Percentiles rank a stretch among this genome's conserved stretches.
These are phyloP conservation scores for Knufia petricola DNA, from an alignment of 2,329 filamentous ascomycete species.

Conservation along the genomic window DNA sequence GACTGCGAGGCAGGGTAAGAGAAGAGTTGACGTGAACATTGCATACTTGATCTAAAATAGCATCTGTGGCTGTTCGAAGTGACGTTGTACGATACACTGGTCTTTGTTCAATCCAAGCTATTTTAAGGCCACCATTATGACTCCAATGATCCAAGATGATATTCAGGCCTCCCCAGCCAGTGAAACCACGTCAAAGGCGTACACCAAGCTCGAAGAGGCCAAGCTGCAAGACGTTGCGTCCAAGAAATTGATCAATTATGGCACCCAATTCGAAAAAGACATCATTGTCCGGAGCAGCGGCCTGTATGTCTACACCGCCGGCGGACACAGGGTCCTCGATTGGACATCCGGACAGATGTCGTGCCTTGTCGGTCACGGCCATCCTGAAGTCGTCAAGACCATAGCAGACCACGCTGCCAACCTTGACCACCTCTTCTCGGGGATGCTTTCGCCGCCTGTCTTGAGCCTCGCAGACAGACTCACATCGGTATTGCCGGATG, in stretches of 20 bases:
- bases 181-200: slow-evolving; percentile 30
- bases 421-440: slow-evolving; percentile 51
- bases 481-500: slow-evolving; percentile 39
- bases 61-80: neutral
- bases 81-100: neutral
- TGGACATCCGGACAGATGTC: slow-evolving; percentile 55
- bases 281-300: slow-evolving; percentile 40
- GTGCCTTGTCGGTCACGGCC: slow-evolving; percentile 48
- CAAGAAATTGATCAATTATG: slow-evolving; percentile 22
- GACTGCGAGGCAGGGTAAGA: neutral
- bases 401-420: slow-evolving; percentile 40
- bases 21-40: neutral
- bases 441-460: slow-evolving; percentile 51
- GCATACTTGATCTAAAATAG: neutral
- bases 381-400: slow-evolving; percentile 48
- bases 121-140: slow-evolving; percentile 13
- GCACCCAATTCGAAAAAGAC: slow-evolving; percentile 25
- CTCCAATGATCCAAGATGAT: slow-evolving; percentile 21
- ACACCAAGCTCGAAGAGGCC: slow-evolving; percentile 22
- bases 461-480: slow-evolving; percentile 46
- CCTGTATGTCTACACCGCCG: slow-evolving; percentile 37
- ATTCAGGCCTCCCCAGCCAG: slow-evolving; percentile 28
- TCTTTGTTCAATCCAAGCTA: neutral
- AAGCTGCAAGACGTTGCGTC: slow-evolving; percentile 26
- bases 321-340: slow-evolving; percentile 42